These are phyloP conservation scores for Macaranga tanarius DNA, from an alignment of 441 rosid species.

Conservation along the genomic window DNA sequence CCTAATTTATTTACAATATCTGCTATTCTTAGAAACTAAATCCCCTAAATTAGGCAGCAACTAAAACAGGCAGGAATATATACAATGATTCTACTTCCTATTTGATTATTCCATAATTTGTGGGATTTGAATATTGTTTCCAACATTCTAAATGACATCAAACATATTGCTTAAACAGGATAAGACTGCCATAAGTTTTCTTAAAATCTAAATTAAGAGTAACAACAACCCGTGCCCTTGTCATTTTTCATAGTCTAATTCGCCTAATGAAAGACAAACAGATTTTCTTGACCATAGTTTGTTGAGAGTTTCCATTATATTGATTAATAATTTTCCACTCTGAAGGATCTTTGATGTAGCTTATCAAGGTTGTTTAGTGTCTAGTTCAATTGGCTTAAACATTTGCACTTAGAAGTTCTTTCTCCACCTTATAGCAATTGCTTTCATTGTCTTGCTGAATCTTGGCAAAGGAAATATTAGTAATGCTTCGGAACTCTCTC, in stretches of 20 bases:
- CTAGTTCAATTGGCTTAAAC: background rate
- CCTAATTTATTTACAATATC: too few species aligned
- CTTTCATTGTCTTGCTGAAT: background rate
- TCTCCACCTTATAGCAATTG: background rate
- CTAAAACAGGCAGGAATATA: too few species aligned
- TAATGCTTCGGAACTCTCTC: slow-evolving; percentile 7
- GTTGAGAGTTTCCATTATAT: background rate
- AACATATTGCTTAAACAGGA: background rate
- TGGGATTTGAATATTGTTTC: too few species aligned
- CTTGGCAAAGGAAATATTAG: background rate
- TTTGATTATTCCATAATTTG: too few species aligned
- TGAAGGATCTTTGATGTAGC: slow-evolving; percentile 2
- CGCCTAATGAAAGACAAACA: background rate
- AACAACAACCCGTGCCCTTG: background rate
- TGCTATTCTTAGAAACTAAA: too few species aligned
- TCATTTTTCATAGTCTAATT: background rate
- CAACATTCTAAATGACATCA: too few species aligned
- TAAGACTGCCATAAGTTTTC: background rate
- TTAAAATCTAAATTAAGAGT: background rate
- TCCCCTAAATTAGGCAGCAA: too few species aligned
- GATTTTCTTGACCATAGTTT: background rate
- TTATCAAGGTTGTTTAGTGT: background rate
- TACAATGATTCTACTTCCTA: too few species aligned
- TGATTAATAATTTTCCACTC: background rate
- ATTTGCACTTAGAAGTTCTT: background rate